Conservation (phyloP, 208 protist genomes). For the Crithidia sp. region DNA sequence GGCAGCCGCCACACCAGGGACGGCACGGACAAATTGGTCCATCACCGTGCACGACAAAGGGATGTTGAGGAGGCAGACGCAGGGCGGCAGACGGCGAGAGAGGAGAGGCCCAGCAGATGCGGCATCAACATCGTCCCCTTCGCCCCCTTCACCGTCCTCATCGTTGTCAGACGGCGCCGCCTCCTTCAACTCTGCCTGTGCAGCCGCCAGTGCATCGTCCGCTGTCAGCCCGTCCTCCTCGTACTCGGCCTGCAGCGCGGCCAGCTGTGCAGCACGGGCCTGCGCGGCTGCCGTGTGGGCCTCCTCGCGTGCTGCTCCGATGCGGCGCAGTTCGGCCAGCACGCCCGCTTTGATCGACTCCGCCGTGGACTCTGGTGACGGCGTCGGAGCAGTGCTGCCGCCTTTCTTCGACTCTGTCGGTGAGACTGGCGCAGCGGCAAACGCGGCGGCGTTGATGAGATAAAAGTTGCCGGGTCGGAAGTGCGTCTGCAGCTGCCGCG, state of each 20-base stretch:
- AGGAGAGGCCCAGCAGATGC: constrained; percentile 1
- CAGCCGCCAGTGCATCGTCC: constrained; percentile 53
- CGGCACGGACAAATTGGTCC: constrained; percentile 8
- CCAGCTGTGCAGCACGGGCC: constrained; percentile 37
- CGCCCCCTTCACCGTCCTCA: constrained; percentile 3
- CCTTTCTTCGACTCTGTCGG: constrained; percentile 14
- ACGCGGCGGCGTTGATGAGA: constrained; percentile 13
- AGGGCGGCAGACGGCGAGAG: constrained; percentile 40
- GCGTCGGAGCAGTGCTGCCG: neutral
- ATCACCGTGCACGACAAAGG: constrained; percentile 11
- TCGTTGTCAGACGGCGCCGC: constrained; percentile 37
- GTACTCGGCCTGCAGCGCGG: constrained; percentile 52
- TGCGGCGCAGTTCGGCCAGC: constrained; percentile 50
- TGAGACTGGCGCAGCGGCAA: constrained; percentile 15
- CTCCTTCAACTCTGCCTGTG: constrained; percentile 44
- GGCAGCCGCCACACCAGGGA: constrained; percentile 17
- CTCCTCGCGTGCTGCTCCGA: constrained; percentile 54
- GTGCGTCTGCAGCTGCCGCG: constrained; percentile 24
- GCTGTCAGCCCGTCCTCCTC: constrained; percentile 74
- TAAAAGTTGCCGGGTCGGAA: constrained; percentile 29
- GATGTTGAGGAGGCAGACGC: constrained; percentile 24
- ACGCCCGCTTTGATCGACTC: constrained; percentile 9
- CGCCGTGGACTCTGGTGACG: neutral
- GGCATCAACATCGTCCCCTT: constrained; percentile 12
- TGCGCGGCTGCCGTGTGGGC: constrained; percentile 31